Base-by-base conservation (phyloP, 768 basidiomycete species). In the Suillus alpinus region DNA sequence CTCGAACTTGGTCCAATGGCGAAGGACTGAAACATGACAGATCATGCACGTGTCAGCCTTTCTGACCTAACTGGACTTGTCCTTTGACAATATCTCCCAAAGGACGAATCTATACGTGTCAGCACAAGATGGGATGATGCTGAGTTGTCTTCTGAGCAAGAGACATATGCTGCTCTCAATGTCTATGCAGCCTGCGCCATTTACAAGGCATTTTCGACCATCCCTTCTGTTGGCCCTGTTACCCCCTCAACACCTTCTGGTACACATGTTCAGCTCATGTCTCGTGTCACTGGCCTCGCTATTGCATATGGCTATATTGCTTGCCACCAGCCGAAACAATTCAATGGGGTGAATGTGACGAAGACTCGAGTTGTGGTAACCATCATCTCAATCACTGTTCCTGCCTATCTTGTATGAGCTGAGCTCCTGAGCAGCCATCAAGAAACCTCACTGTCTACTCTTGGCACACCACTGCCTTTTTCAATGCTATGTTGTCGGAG, bases 31-130 rank as follows among this genome's bases (percentile, higher is more conserved):
- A 56, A 62, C 6, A 23, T 69, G 9, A 53, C 67, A 1, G 40
- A 57, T 1, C 62, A 59, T 60, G 68, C 69, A 6, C 62, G 60
- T 44, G 58, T 63, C 32, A 57, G 74, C n/a, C 69, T 77, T 23
- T 63, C 69, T 1, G 75, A 77, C 55, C 64, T 77, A 2, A 68
- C 62, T 46, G 75, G 71, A 31, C 23, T 31, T 1, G 64, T 76
- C 31, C 67, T 78, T 3, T 43, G 61, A 0, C 60, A 59, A 49
- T 32, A 61, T 61, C 59, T 76, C 32, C 36, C 23, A 43, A 67
- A 70, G 56, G 61, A 75, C 65, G 23, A 63, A 18, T 23, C 59
- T 7, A 44, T 65, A 44, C 59, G 57, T 1, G 40, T 66, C 50
- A 70, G 72, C 59, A 46, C 65, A 39, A 39, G 60, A 14, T 74